Evolutionary conservation across 495 filamentous ascomycete genomes (phyloP).

Genomic region (Tuber aestivum): DNA sequence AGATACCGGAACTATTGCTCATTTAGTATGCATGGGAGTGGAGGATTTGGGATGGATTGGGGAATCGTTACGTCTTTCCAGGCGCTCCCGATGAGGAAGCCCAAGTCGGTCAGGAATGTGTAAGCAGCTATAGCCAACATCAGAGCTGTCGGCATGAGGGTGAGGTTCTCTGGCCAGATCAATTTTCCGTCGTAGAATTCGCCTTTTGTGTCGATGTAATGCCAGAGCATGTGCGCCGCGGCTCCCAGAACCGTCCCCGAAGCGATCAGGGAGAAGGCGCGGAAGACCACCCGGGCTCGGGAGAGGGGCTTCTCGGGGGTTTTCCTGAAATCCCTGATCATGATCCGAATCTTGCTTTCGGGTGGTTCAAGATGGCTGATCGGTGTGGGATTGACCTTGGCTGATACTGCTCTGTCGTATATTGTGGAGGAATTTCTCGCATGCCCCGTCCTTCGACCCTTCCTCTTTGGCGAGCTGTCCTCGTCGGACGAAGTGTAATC

Average conservation of each 20-base stretch:
- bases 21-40: neutral
- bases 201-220: slow-evolving; percentile 26
- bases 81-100: slow-evolving; percentile 25
- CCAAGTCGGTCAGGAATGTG: slow-evolving; percentile 24
- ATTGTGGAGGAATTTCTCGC: slow-evolving; percentile 11
- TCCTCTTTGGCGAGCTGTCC: neutral
- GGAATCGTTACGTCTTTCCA: slow-evolving; percentile 21
- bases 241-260: slow-evolving; percentile 23
- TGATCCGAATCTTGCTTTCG: slow-evolving; percentile 24
- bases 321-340: slow-evolving; percentile 27
- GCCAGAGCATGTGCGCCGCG: slow-evolving; percentile 25
- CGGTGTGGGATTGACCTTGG: slow-evolving; percentile 20
- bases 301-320: slow-evolving; percentile 26
- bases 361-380: neutral
- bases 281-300: slow-evolving; percentile 26
- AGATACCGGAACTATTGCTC: slow-evolving; percentile 27
- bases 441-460: slow-evolving; percentile 1
- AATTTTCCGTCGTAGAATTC: neutral
- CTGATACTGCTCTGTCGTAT: slow-evolving; percentile 6
- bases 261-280: slow-evolving; percentile 26
- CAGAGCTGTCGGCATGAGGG: slow-evolving; percentile 18
- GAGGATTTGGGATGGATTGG: neutral
- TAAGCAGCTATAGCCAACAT: slow-evolving; percentile 21
- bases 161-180: slow-evolving; percentile 10
- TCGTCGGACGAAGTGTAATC: slow-evolving; percentile 26